Evolutionary conservation across 2,329 filamentous ascomycete species (phyloP).

Genomic region (Fragosphaeria purpurea): DNA sequence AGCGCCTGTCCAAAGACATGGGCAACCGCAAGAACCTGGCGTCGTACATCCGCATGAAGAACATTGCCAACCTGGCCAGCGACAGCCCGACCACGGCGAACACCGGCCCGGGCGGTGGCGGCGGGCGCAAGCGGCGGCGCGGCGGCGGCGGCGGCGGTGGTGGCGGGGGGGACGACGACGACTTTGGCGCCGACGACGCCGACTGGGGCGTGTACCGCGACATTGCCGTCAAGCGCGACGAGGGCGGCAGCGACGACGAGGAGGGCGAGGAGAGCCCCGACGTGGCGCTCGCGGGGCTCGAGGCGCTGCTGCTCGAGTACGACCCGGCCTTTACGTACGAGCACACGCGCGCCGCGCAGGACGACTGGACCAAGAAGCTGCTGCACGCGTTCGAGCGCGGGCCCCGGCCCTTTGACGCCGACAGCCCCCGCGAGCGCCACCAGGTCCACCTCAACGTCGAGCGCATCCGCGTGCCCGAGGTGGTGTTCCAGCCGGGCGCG

Average conservation of each 20-base stretch:
- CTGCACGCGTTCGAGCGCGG: slow-evolving; percentile 86
- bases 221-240: slow-evolving; percentile 60
- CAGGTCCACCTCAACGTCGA: slow-evolving; percentile 96
- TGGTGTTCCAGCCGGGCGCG: slow-evolving; percentile 74
- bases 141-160: slow-evolving; percentile 92
- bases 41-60: slow-evolving; percentile 97
- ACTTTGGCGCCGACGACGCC: slow-evolving; percentile 92
- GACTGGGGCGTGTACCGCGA: slow-evolving; percentile 97
- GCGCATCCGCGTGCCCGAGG: slow-evolving; percentile 85
- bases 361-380: slow-evolving; percentile 88
- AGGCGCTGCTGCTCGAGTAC: slow-evolving; percentile 74
- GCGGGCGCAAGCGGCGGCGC: slow-evolving; percentile 31
- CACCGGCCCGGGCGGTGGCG: slow-evolving; percentile 22
- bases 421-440: slow-evolving; percentile 68
- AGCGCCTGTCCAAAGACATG: slow-evolving; percentile 85
- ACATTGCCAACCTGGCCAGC: slow-evolving; percentile 87
- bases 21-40: slow-evolving; percentile 95
- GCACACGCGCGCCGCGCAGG: slow-evolving; percentile 82
- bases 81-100: slow-evolving; percentile 53
- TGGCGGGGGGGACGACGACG: slow-evolving; percentile 72
- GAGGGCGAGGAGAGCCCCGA: slow-evolving; percentile 86
- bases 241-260: slow-evolving; percentile 67
- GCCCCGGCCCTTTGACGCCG: slow-evolving; percentile 72
- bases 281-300: slow-evolving; percentile 62
- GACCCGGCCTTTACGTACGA: slow-evolving; percentile 87